Percentiles rank a stretch among this genome's conserved stretches.
These are phyloP conservation scores for Venturia oleaginea DNA, from an alignment of 2,329 filamentous ascomycete genomes.

Conservation along the genomic window DNA sequence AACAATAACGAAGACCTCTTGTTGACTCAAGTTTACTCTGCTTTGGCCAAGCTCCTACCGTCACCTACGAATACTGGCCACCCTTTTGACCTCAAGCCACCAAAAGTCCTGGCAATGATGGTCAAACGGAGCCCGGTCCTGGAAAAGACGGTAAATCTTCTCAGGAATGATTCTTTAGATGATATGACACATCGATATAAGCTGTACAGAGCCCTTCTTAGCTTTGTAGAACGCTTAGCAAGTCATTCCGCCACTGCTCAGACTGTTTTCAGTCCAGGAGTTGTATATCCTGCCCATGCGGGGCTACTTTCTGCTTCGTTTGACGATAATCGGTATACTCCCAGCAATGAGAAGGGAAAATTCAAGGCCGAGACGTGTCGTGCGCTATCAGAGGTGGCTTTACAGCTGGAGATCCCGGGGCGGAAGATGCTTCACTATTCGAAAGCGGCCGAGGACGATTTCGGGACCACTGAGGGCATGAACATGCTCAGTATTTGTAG, in stretches of 20 bases:
- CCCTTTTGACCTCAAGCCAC: slow-evolving; percentile 25
- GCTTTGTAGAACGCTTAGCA: slow-evolving; percentile 31
- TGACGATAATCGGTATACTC: slow-evolving; percentile 16
- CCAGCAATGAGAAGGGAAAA: slow-evolving; percentile 11
- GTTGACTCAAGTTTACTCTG: not conserved
- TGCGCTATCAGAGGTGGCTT: slow-evolving; percentile 16
- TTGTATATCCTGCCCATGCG: slow-evolving; percentile 25
- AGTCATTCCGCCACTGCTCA: slow-evolving; percentile 23
- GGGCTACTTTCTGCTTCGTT: slow-evolving; percentile 31
- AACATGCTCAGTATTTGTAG: slow-evolving; percentile 28
- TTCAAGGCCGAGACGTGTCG: slow-evolving; percentile 13
- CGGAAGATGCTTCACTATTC: slow-evolving; percentile 17
- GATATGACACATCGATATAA: slow-evolving; percentile 25
- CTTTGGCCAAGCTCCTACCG: slow-evolving; percentile 23
- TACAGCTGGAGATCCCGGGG: slow-evolving; percentile 20
- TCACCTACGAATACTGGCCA: slow-evolving; percentile 17
- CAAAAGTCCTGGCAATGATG: slow-evolving; percentile 24
- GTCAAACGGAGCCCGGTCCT: slow-evolving; percentile 29
- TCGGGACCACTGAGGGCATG: slow-evolving; percentile 20
- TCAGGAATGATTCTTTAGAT: slow-evolving; percentile 34
- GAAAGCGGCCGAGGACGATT: slow-evolving; percentile 17
- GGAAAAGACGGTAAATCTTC: slow-evolving; percentile 29
- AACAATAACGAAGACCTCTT: not conserved
- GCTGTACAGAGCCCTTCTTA: slow-evolving; percentile 32
- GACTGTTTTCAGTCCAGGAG: slow-evolving; percentile 28